A percentile compares a stretch with the other conserved stretches of the same genome.
Evolutionary conservation across 345 rosid genomes (phyloP).

Genomic region (Moricandia arvensis): DNA sequence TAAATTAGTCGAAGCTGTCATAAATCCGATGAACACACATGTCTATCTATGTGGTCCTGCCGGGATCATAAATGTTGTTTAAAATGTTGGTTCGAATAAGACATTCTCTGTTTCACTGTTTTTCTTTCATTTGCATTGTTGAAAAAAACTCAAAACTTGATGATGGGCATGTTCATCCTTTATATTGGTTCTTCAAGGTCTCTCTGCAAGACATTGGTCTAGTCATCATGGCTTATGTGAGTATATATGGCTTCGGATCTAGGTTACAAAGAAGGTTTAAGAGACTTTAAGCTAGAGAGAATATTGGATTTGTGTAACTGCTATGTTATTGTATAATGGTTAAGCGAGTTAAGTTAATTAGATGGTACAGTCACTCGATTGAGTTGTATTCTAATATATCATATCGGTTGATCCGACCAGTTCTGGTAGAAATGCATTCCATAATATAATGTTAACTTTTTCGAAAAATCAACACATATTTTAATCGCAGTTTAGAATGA

Average conservation of each 20-base stretch:
- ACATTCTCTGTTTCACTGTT: conserved; percentile 12
- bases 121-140: conserved; percentile 19
- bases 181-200: conserved; percentile 11
- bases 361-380: neutral
- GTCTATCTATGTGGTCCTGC: conserved; percentile 9
- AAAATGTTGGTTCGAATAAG: conserved; percentile 6
- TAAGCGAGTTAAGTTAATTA: neutral
- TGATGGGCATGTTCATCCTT: conserved; percentile 16
- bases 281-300: no score
- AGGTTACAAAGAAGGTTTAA: no score
- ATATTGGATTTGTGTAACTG: no score
- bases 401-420: neutral
- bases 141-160: conserved; percentile 21
- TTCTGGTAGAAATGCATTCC: neutral
- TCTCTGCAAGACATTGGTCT: neutral
- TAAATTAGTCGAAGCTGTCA: conserved; percentile 27
- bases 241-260: neutral
- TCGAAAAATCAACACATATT: neutral
- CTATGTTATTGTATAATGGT: no score
- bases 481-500: neutral
- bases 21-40: neutral
- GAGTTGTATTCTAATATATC: neutral
- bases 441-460: neutral
- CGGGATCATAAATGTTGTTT: conserved; percentile 15
- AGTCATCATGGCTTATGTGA: no score